Base-by-base conservation (phyloP, 139 green algal species). In the Chlorella vulgaris region DNA sequence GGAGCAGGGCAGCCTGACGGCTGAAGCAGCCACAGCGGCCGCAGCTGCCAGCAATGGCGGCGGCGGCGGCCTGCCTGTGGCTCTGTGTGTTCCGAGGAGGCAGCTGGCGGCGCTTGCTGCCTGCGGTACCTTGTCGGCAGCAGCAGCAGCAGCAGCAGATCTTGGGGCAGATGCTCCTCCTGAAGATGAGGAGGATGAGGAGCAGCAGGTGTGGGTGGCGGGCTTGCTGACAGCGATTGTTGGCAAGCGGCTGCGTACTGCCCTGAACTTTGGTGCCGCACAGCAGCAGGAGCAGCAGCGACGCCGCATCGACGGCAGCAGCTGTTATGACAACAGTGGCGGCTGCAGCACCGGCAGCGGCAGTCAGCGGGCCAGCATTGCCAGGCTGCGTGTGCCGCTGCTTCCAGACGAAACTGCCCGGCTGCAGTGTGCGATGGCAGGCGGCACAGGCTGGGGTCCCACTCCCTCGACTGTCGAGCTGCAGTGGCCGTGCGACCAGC, bases 171-270 rank as follows among this genome's bases (percentile, higher is more conserved):
- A 69, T 0, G 73, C 15, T 0, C 60, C 26, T 24, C 38, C 39
- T 28, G 74, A 71, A 58, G 58, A 60, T 4, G 74, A 80, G 21
- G 42, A 67, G 69, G 36, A 77, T 26, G 35, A 26, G 6, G 4
- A 40, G 26, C 29, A 69, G 36, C 38, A 71, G 42, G 38, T 69
- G 18, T 80, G 74, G 77, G 43, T 83, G 77, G 33, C 28, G 0
- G 77, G 77, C 24, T 31, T 51, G 42, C 55, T 83, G 35, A 36
- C 60, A 18, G 38, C 21, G 7, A 21, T 84, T 21, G 19, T 62
- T 13, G 81, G 81, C 39, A 85, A 85, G 51, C 55, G 81, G 24
- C 81, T 85, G 36, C 28, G 81, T 36, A 76, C 81, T 19, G 58
- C 70, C 0, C 81, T 85, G 7, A 58, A 85, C 51, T 85, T 85